A percentile compares a stretch with the other conserved stretches of the same genome.
These are phyloP conservation scores for Colletotrichum simmondsii DNA, from an alignment of 2,329 filamentous ascomycete species.

Conservation along the genomic window DNA sequence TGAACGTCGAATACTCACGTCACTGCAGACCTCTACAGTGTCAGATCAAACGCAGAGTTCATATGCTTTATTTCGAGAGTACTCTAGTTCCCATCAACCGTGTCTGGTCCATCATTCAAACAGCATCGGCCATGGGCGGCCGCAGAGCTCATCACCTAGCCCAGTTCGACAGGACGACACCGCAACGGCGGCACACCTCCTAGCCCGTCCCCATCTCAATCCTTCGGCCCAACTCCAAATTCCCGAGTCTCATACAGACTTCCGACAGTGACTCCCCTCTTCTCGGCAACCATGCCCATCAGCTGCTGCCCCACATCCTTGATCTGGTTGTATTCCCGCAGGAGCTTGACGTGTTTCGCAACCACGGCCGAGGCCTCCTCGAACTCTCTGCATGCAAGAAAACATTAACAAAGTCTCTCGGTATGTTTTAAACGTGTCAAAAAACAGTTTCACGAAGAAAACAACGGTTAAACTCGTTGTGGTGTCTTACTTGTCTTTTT, in stretches of 20 bases:
- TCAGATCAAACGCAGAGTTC: too few species aligned
- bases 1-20: too few species aligned
- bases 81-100: too few species aligned
- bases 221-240: constrained; percentile 44
- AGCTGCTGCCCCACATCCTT: constrained; percentile 51
- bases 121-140: neutral
- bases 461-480: fast-evolving
- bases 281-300: constrained; percentile 51
- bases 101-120: too few species aligned
- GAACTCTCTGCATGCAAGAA: neutral
- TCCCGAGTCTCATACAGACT: constrained; percentile 43
- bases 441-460: fast-evolving
- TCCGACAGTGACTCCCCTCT: constrained; percentile 43
- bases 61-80: too few species aligned
- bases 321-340: constrained; percentile 50
- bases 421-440: fast-evolving
- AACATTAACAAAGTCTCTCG: neutral
- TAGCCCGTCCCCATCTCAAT: constrained; percentile 27
- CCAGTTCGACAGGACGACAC: neutral
- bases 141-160: too few species aligned
- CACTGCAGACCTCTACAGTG: too few species aligned
- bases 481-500: neutral
- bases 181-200: too few species aligned
- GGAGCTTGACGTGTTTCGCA: constrained; percentile 26
- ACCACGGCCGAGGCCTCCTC: constrained; percentile 21